Evolutionary conservation across 495 filamentous ascomycete genomes (phyloP), one percentile per base, ranked within the genome.

Genomic region (Penicillium samsonianum): DNA sequence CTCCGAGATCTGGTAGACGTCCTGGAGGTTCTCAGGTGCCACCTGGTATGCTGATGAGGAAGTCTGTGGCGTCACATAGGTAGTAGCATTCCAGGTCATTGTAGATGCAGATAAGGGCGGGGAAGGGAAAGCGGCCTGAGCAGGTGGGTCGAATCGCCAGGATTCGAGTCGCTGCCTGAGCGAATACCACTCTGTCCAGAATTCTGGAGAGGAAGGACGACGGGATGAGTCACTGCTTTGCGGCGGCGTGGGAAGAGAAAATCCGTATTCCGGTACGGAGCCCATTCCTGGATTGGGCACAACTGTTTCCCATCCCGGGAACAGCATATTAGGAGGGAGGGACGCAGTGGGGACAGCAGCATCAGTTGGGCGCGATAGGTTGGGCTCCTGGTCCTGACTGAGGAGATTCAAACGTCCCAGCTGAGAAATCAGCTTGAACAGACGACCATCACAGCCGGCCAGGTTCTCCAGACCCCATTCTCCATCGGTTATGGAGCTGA

Each of bases 391-490:
- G 54, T 86, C 87, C 65, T 96, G 92, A 52, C 88, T 90, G 52
- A 96, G 81, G n/a, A 96, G 74, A 61, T 97, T 98, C 16, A 97
- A 74, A 40, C 91, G 86, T 23, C 92, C 92, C 10, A 95, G 79
- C 64, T 88, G 86, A 61, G 83, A 83, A 53, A 95, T 83, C 3
- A 87, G 80, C 72, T 87, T 88, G 80, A 93, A 93, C 3, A 93
- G 77, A 56, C 86, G 78, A 26, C 87, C 81, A 67, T 97, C 91
- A 69, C 93, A 97, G 48, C 92, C 93, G 3, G 90, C 86, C 30
- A 96, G 73, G 65, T 94, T 94, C 72, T 96, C 92, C 7, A 96
- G 78, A 9, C 85, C 84, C 73, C 90, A 89, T 53, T 92, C 88
- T 22, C 90, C 82, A 23, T 84, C 79, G 3, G 85, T 80, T 23